phyloP scores from a whole-genome alignment of 2,329 filamentous ascomycete genomes.

The Lachnellula suecica region DNA sequence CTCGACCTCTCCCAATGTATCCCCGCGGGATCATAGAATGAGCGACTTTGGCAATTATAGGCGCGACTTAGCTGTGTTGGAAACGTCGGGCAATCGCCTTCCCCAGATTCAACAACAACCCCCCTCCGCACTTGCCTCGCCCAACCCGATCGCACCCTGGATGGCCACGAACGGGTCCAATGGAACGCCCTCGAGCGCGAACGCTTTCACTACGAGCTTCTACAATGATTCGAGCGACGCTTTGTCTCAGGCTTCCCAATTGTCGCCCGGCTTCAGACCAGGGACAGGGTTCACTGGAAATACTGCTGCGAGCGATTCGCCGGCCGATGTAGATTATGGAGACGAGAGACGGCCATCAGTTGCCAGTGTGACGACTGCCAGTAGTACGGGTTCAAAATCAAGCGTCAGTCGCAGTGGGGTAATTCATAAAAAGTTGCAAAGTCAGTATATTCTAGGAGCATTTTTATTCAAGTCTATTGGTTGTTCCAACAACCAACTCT shows the following conservation, averaged over 20 bases:
- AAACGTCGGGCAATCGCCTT: slow-evolving; percentile 55
- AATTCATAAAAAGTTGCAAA: slow-evolving; percentile 77
- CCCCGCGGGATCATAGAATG: slow-evolving; percentile 33
- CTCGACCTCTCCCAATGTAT: slow-evolving; percentile 32
- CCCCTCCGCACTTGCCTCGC: slow-evolving; percentile 51
- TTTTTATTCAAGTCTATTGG: no score
- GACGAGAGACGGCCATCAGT: slow-evolving; percentile 84
- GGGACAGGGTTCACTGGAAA: slow-evolving; percentile 43
- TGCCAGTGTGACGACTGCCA: slow-evolving; percentile 82
- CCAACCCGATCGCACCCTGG: slow-evolving; percentile 53
- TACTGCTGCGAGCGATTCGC: slow-evolving; percentile 55
- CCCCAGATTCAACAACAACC: slow-evolving; percentile 60
- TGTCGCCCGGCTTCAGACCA: slow-evolving; percentile 69
- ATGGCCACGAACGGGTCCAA: slow-evolving; percentile 40
- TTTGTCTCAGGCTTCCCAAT: slow-evolving; percentile 61
- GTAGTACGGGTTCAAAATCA: slow-evolving; percentile 79
- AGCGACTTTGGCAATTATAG: slow-evolving; percentile 67
- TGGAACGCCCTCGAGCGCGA: slow-evolving; percentile 29
- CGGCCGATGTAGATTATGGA: slow-evolving; percentile 58
- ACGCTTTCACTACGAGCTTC: slow-evolving; percentile 55
- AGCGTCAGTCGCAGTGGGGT: slow-evolving; percentile 70
- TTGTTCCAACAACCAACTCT: no score
- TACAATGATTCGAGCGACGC: slow-evolving; percentile 76
- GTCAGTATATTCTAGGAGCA: no score
- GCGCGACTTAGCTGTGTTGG: slow-evolving; percentile 68